Percentiles rank a stretch among this genome's conserved stretches.
These are phyloP conservation scores for Fusarium metavorans DNA, from an alignment of 2,329 filamentous ascomycete species.

Conservation along the genomic window DNA sequence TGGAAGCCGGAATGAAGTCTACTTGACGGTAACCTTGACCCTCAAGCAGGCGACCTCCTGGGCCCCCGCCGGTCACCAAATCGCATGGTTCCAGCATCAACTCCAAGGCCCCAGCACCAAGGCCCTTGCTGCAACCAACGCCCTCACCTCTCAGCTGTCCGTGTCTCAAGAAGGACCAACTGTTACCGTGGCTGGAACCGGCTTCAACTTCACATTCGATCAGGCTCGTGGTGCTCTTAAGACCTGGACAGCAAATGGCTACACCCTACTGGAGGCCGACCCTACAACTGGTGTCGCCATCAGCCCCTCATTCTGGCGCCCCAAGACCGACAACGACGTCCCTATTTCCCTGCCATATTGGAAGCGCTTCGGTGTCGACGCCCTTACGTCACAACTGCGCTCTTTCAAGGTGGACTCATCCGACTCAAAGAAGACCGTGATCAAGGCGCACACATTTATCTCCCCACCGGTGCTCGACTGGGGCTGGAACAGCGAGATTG, in stretches of 20 bases:
- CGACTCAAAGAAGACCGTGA: slow-evolving; percentile 58
- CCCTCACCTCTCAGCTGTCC: slow-evolving; percentile 37
- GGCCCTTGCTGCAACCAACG: background rate
- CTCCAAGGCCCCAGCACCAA: slow-evolving; percentile 38
- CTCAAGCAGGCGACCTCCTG: slow-evolving; percentile 60
- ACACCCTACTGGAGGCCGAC: slow-evolving; percentile 51
- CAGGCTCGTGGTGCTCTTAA: slow-evolving; percentile 57
- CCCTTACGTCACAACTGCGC: slow-evolving; percentile 60
- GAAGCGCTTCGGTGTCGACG: slow-evolving; percentile 63
- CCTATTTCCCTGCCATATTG: slow-evolving; percentile 68
- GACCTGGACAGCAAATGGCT: slow-evolving; percentile 53
- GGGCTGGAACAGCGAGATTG: slow-evolving; percentile 62
- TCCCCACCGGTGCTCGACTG: slow-evolving; percentile 72
- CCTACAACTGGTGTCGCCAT: slow-evolving; percentile 53
- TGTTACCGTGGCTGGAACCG: slow-evolving; percentile 31
- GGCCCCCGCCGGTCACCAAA: slow-evolving; percentile 64
- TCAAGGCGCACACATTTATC: slow-evolving; percentile 66
- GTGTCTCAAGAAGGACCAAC: slow-evolving; percentile 23
- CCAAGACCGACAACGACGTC: slow-evolving; percentile 74
- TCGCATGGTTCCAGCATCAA: slow-evolving; percentile 66
- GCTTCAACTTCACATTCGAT: slow-evolving; percentile 59
- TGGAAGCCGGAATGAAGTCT: slow-evolving; percentile 53
- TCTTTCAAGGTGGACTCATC: slow-evolving; percentile 53
- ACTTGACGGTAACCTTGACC: slow-evolving; percentile 59
- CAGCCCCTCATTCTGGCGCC: slow-evolving; percentile 69